Evolutionary conservation across 2,329 filamentous ascomycete species (phyloP), one percentile per base, ranked within the genome.

Genomic region (Penicillium sp.): DNA sequence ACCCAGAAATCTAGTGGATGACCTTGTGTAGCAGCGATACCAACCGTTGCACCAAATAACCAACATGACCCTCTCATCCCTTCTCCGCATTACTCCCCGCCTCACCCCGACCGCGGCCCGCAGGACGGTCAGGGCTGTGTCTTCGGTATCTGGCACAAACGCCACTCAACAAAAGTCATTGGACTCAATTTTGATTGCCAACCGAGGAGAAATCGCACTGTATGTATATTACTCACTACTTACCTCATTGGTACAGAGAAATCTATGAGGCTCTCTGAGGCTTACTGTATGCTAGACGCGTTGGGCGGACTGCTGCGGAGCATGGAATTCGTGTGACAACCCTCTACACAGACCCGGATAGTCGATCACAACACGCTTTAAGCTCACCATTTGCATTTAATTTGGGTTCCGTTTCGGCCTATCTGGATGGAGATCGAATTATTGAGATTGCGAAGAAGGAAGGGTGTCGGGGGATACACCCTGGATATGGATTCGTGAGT

Each of bases 121-220:
- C 53, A 65, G 67, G 55, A 67, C 66, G 48, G 65, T 59, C 50
- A 65, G 71, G 65, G 65, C 67, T 52, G 68, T 64, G 39, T 75
- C 71, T 11, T 70, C 72, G 19, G 57, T 65, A 29, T 62, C 70
- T 7, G 66, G 56, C 44, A 53, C 60, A 16, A 44, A 67, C 14
- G 47, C 44, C 26, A 66, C 49, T 21, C 66, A 62, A 45, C 60
- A 65, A 45, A 80, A 74, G 53, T 67, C 80, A n/a, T 68, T 85
- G 51, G 87, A 86, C 54, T 96, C 92, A 9, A 90, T 98, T 43
- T 83, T 99, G 25, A 98, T 99, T 72, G 95, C 95, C 53, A 99
- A 99, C 74, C 88, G 95, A 67, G 95, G 95, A 67, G 95, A 99
- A 77, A 99, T 99, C 67, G 95, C 95, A 50, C 83, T 99, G 72